Conservation (phyloP, 1,284 basidiomycete genomes). For the Ustilago curta region DNA sequence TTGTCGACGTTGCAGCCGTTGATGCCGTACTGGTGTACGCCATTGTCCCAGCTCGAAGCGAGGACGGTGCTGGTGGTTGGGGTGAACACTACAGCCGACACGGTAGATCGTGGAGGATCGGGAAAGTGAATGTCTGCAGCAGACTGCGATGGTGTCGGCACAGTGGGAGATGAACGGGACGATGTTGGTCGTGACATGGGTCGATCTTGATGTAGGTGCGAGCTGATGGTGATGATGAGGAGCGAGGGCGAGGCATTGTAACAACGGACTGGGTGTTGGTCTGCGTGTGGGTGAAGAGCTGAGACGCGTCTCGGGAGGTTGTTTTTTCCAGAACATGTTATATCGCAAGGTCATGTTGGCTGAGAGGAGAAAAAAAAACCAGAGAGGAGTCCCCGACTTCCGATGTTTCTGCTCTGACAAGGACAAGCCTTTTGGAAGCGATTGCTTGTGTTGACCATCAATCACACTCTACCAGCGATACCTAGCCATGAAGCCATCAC, state of each 20-base stretch:
- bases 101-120: constrained; percentile 40
- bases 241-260: too few relatives aligned
- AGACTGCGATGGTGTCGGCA: constrained; percentile 12
- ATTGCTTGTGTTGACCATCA: constrained; percentile 1
- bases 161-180: constrained; percentile 24
- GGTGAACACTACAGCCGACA: constrained; percentile 52
- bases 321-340: neutral
- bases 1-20: constrained; percentile 11
- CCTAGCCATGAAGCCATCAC: constrained; percentile 14
- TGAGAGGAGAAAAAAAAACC: neutral
- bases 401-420: neutral
- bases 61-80: constrained; percentile 45
- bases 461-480: neutral
- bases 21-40: constrained; percentile 59
- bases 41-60: constrained; percentile 62
- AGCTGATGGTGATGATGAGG: constrained; percentile 10
- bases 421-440: neutral
- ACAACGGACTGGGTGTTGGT: too few relatives aligned
- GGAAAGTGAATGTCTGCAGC: constrained; percentile 23
- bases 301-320: constrained; percentile 11
- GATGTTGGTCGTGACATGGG: constrained; percentile 31
- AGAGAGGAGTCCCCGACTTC: neutral
- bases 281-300: neutral
- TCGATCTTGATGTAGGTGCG: neutral
- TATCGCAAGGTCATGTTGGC: neutral